Evolutionary conservation across 805 yeast species (phyloP).

Genomic region (Starmerella lactis-condensi): DNA sequence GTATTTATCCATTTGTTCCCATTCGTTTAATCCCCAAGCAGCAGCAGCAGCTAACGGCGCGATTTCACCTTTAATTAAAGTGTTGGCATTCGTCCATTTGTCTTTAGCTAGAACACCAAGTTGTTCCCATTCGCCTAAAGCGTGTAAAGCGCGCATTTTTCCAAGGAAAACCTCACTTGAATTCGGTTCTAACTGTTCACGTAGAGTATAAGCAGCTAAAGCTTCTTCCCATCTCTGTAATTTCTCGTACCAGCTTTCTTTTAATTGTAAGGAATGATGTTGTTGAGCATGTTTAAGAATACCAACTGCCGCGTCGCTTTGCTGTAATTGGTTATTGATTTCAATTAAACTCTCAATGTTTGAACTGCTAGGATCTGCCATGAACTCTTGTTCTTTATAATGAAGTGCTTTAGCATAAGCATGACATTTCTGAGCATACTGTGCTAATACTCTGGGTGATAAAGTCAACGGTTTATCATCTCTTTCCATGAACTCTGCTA

Average conservation of each 20-base stretch:
- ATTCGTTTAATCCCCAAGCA: slow-evolving; percentile 92
- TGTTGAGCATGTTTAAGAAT: slow-evolving; percentile 87
- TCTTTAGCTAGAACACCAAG: slow-evolving; percentile 67
- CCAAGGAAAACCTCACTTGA: slow-evolving; percentile 87
- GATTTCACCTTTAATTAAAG: slow-evolving; percentile 59
- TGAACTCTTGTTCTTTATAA: slow-evolving; percentile 85
- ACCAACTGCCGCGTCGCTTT: slow-evolving; percentile 95
- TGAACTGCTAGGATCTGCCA: slow-evolving; percentile 78
- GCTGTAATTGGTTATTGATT: slow-evolving; percentile 86
- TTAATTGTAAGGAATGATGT: slow-evolving; percentile 57
- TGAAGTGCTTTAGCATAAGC: slow-evolving; percentile 96
- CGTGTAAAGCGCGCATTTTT: slow-evolving; percentile 93
- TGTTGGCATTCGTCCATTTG: slow-evolving; percentile 61
- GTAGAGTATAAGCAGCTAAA: slow-evolving; percentile 63
- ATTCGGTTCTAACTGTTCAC: slow-evolving; percentile 37
- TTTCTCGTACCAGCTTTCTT: slow-evolving; percentile 96
- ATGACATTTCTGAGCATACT: slow-evolving; percentile 85
- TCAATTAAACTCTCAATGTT: slow-evolving; percentile 83
- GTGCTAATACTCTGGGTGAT: slow-evolving; percentile 74
- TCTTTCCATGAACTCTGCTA: slow-evolving; percentile 95
- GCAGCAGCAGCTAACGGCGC: slow-evolving; percentile 99
- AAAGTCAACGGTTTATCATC: slow-evolving; percentile 89
- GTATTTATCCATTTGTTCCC: slow-evolving; percentile 90
- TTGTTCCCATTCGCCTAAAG: slow-evolving; percentile 97
- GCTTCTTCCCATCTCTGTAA: slow-evolving; percentile 98